Conservation (phyloP, 495 filamentous ascomycete species). For the Aspergillus conjunctus region DNA sequence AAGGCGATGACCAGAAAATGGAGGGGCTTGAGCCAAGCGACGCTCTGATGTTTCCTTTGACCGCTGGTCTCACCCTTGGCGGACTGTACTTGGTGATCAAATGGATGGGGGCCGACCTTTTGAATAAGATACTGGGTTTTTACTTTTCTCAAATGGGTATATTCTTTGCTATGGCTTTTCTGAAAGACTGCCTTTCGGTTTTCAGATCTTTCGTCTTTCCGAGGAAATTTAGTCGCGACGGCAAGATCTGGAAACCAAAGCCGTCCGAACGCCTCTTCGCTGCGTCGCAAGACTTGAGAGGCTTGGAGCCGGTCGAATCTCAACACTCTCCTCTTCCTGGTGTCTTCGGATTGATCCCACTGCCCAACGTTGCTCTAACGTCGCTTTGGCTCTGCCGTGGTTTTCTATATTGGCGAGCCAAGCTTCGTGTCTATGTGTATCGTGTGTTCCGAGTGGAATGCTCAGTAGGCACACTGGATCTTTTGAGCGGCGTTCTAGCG, state of each 20-base stretch:
- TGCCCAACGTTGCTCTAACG: slow-evolving; percentile 35
- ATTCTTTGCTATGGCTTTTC: slow-evolving; percentile 67
- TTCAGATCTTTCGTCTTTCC: slow-evolving; percentile 74
- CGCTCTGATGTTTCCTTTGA: slow-evolving; percentile 83
- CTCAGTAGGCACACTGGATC: slow-evolving; percentile 53
- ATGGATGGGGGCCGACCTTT: slow-evolving; percentile 73
- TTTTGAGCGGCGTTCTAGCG: slow-evolving; percentile 63
- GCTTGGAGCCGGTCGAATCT: slow-evolving; percentile 17
- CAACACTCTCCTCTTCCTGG: slow-evolving; percentile 56
- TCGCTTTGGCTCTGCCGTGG: slow-evolving; percentile 53
- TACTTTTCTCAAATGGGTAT: slow-evolving; percentile 85
- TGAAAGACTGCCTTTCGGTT: slow-evolving; percentile 68
- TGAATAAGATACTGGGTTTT: slow-evolving; percentile 82
- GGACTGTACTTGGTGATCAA: slow-evolving; percentile 88
- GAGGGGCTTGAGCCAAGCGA: slow-evolving; percentile 80
- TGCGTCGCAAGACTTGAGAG: slow-evolving; percentile 13
- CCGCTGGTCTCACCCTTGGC: slow-evolving; percentile 71
- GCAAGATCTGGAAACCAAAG: slow-evolving; percentile 41
- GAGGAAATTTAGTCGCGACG: slow-evolving; percentile 42
- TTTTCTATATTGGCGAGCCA: slow-evolving; percentile 50
- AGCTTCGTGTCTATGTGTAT: slow-evolving; percentile 47
- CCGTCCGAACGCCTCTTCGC: slow-evolving; percentile 36
- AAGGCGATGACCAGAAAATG: slow-evolving; percentile 53
- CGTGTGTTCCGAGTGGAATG: slow-evolving; percentile 46
- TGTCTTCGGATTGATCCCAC: slow-evolving; percentile 43